phyloP scores from a whole-genome alignment of 176 grass and related monocot species.

The Dactylis glomerata region DNA sequence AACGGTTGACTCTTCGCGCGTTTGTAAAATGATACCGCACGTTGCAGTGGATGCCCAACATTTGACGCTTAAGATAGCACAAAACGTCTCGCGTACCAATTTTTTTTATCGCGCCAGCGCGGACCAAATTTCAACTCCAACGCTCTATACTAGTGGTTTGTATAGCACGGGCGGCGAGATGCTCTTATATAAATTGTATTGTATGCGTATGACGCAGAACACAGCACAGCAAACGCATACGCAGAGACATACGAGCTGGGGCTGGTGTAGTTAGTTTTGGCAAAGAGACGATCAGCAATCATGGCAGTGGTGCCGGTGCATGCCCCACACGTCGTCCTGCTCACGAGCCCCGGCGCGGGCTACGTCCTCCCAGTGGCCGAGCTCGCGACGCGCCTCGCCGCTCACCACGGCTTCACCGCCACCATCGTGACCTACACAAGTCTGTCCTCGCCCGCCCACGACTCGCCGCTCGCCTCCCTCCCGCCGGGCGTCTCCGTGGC shows the following conservation, averaged over 20 bases:
- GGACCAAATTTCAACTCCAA: too few species aligned
- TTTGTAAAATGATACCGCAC: too few species aligned
- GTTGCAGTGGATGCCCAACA: too few species aligned
- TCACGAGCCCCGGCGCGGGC: slow-evolving; percentile 24
- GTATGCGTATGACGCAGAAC: too few species aligned
- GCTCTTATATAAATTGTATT: too few species aligned
- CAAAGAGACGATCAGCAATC: not conserved
- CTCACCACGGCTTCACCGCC: slow-evolving; percentile 32
- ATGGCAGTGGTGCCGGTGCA: not conserved
- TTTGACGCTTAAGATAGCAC: too few species aligned
- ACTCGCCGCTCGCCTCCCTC: slow-evolving; percentile 29
- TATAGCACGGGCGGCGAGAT: too few species aligned
- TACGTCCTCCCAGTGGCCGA: slow-evolving; percentile 45
- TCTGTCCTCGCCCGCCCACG: slow-evolving; percentile 30
- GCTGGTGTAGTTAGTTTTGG: not conserved
- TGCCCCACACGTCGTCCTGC: slow-evolving; percentile 47
- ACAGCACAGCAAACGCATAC: not conserved
- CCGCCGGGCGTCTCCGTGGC: slow-evolving; percentile 28
- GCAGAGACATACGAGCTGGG: too few species aligned
- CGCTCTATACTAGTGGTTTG: too few species aligned
- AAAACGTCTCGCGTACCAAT: too few species aligned
- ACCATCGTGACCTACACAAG: slow-evolving; percentile 54
- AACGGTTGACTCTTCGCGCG: too few species aligned
- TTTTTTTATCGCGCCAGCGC: too few species aligned
- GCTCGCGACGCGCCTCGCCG: slow-evolving; percentile 32